Evolutionary conservation across 768 basidiomycete genomes (phyloP).

Genomic region (Trametes elegans): DNA sequence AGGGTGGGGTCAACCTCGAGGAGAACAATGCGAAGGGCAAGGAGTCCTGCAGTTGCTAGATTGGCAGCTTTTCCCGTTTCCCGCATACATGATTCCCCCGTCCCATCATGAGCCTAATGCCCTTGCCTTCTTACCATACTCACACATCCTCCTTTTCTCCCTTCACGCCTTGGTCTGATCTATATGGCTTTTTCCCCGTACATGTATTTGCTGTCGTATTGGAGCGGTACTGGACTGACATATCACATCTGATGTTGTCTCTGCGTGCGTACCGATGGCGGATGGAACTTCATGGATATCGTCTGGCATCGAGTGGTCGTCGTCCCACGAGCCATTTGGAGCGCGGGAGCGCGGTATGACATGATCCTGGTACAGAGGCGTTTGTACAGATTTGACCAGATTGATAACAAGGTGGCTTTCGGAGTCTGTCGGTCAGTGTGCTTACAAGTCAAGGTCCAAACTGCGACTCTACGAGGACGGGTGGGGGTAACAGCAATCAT

Average conservation of each 20-base stretch:
- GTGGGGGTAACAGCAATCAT: too few species aligned
- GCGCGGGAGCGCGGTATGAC: not conserved
- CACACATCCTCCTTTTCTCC: slow-evolving; percentile 13
- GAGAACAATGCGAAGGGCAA: slow-evolving; percentile 64
- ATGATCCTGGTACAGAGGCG: not conserved
- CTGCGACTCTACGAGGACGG: not conserved
- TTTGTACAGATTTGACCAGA: not conserved
- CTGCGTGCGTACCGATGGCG: too few species aligned
- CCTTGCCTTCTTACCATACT: slow-evolving; percentile 23
- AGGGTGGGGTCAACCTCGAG: slow-evolving; percentile 67
- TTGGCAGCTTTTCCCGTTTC: not conserved
- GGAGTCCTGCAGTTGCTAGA: slow-evolving; percentile 81
- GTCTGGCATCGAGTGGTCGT: too few species aligned
- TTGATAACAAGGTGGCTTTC: not conserved
- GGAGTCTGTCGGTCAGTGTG: not conserved
- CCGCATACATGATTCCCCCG: slow-evolving; percentile 4
- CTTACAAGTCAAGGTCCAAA: not conserved
- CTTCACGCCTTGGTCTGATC: slow-evolving; percentile 24
- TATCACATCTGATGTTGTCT: slow-evolving; percentile 21
- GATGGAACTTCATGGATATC: too few species aligned
- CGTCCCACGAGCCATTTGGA: too few species aligned
- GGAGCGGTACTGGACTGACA: slow-evolving; percentile 21
- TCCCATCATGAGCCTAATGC: slow-evolving; percentile 18
- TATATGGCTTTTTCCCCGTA: slow-evolving; percentile 23
- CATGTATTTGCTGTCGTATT: slow-evolving; percentile 24